Base-by-base conservation (phyloP, 306 rosid species). In the Crotalaria pallida region DNA sequence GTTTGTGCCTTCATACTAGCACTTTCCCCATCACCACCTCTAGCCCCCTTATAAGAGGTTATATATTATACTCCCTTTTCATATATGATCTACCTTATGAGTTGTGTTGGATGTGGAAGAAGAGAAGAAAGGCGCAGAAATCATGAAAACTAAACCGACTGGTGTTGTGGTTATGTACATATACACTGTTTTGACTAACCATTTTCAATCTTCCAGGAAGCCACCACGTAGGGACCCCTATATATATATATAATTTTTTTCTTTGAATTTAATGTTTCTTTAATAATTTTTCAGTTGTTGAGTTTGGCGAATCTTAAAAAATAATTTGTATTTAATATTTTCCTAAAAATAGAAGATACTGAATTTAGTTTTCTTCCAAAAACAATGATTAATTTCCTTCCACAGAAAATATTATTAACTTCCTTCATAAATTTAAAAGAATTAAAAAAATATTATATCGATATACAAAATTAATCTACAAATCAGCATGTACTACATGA, bases 11-110 rank as follows among this genome's bases (percentile, higher is more conserved):
- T 47, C 56, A 47, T 29, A 33, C n/a, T 34, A 74, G 10, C 83
- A 77, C 85, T 83, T 79, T 79, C 49, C 52, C 69, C 67, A 79
- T 57, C 83, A 49, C 72, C 74, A 59, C 72, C 45, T 6, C 18
- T 10, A 3, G 22, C 2, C 1, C 13, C 58, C 48, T 22, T 34
- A 33, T 29, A 55, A 55, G 61, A 67, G 22, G n/a, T 12, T 9
- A 31, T 31, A 31, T 31, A 31, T 31, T 6, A 31, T 31, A 8
- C 1, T n/a, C 23, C 29, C 60, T 31, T 19, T 31, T 21, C 36
- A 31, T 31, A 31, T 27, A 26, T 18, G 13, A 67, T 69, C 6
- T 50, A 13, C 43, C 10, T 22, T 45, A 19, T 57, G n/a, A n/a
- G n/a, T n/a, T n/a, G n/a, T n/a, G n/a, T n/a, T n/a, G n/a, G n/a